Conservation (phyloP, 768 basidiomycete species). For the Neoboletus brunneissimus region DNA sequence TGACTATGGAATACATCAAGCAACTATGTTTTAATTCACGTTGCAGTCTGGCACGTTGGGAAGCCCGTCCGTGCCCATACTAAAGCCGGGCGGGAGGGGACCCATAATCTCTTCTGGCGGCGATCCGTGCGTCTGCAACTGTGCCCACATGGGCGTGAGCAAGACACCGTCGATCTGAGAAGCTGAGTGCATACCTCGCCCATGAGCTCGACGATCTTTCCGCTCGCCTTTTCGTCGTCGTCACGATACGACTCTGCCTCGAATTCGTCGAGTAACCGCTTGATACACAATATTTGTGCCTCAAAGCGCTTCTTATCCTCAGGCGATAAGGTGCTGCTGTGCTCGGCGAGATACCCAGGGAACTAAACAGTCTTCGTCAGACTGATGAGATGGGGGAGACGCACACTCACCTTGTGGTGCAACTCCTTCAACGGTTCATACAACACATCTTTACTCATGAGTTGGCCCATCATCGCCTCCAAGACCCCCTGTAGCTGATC, state of each 20-base stretch:
- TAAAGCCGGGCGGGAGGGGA: slow-evolving; percentile 69
- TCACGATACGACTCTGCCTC: slow-evolving; percentile 61
- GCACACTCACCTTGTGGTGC: slow-evolving; percentile 23
- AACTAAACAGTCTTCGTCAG: slow-evolving; percentile 48
- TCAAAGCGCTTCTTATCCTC: slow-evolving; percentile 65
- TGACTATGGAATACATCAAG: slow-evolving; percentile 1
- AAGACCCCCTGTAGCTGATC: slow-evolving; percentile 63
- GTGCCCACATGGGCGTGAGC: neutral
- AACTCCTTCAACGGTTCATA: slow-evolving; percentile 87
- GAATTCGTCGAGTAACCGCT: slow-evolving; percentile 61
- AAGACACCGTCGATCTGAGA: neutral
- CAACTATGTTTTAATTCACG: neutral
- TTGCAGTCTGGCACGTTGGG: slow-evolving; percentile 41
- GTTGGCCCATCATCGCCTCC: slow-evolving; percentile 54
- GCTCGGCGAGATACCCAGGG: slow-evolving; percentile 66
- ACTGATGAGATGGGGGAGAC: neutral
- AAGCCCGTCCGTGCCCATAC: slow-evolving; percentile 52
- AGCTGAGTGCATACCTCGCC: slow-evolving; percentile 50
- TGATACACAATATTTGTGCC: slow-evolving; percentile 55
- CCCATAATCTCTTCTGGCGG: slow-evolving; percentile 86
- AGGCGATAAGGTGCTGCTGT: slow-evolving; percentile 49
- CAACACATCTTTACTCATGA: slow-evolving; percentile 43
- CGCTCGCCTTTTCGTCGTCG: slow-evolving; percentile 42
- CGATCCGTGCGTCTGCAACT: slow-evolving; percentile 69
- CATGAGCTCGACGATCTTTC: slow-evolving; percentile 66